Evolutionary conservation across 2,329 filamentous ascomycete species (phyloP), one percentile per base, ranked within the genome.

Genomic region (Pseudovirgaria hyperparasitica): DNA sequence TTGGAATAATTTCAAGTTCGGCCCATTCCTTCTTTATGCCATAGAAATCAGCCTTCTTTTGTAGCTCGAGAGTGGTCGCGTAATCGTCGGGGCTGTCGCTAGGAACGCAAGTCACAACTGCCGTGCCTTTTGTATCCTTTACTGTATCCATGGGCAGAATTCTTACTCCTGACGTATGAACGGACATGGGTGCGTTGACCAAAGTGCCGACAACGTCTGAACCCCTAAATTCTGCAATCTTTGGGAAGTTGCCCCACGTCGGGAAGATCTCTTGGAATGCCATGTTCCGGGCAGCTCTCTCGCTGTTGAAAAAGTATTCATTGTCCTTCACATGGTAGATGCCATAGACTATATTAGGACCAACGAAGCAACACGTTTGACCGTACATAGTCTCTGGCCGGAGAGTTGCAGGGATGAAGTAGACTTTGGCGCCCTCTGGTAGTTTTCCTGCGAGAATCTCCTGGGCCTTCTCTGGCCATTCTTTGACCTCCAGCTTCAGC

Each of bases 371-470:
- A 60, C 82, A 92, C 4, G 76, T 92, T 57, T 96, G 90, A 21
- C 92, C 92, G 51, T 96, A 98, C 87, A 98, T 96, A 19, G 90
- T 98, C 65, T 98, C 90, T 3, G 90, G 84, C 35, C 90, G 71
- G 15, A 98, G 69, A 29, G 90, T 96, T 10, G 90, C 90, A 9
- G 90, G 81, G 9, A 96, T 73, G 45, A 96, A 79, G 62, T 78
- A 96, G 30, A 94, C 77, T 35, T 79, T 79, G 23, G 82, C 77
- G 37, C 70, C 74, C 19, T 75, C 67, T 5, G 87, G 81, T 4
- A 96, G 60, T 60, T 87, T 90, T 38, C 72, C 76, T 50, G 77
- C 69, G 32, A 96, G 58, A 28, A 71, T 61, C 39, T 78, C 70
- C 37, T 73, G 71, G 14, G 84, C 80, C 36, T 76, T 68, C 16